Evolutionary conservation across 164 flowering plant species (phyloP), one percentile per base, ranked within the genome.

Genomic region (Sextonia rubra): DNA sequence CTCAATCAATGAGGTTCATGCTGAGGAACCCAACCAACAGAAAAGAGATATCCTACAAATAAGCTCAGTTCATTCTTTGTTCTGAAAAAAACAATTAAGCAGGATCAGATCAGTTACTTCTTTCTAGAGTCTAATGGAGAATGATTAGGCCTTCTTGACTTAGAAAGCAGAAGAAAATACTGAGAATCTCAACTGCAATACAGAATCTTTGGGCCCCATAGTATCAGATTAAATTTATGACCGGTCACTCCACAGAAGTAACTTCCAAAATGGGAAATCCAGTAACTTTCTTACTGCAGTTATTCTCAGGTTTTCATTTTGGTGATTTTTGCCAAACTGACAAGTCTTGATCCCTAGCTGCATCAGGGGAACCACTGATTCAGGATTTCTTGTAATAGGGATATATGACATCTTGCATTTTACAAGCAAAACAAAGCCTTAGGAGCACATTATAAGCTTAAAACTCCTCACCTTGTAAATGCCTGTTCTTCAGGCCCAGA

Each of bases 401-500:
- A 32, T 32, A 32, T 6, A 32, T 32, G 44, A 32, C 7, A 32
- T 32, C 44, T 32, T 4, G 17, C 58, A 52, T 14, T 52, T 52
- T 52, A 4, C 44, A 32, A 14, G 3, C 20, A 14, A 14, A 3
- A 52, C 58, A 52, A 18, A 52, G 58, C 58, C 58, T 52, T 52
- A 18, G 20, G 4, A 52, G 20, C 20, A 52, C 44, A 32, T 0
- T 32, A 32, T 32, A 52, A 52, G 17, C 58, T 52, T 15, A 52
- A 55, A 29, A 64, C 8, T 9, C 12, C 17, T 7, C 22, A 72
- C 75, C 99, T 96, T 87, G 73, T 93, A 91, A 70, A 96, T 90
- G 81, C 98, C 99, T 17, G 93, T 69, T 78, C 97, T 92, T 62
- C 91, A 89, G 65, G 94, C 97, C 99, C 99, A 96, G 68, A 96